These are phyloP conservation scores for Hypericum perforatum DNA, from an alignment of 345 rosid genomes.

Conservation along the genomic window DNA sequence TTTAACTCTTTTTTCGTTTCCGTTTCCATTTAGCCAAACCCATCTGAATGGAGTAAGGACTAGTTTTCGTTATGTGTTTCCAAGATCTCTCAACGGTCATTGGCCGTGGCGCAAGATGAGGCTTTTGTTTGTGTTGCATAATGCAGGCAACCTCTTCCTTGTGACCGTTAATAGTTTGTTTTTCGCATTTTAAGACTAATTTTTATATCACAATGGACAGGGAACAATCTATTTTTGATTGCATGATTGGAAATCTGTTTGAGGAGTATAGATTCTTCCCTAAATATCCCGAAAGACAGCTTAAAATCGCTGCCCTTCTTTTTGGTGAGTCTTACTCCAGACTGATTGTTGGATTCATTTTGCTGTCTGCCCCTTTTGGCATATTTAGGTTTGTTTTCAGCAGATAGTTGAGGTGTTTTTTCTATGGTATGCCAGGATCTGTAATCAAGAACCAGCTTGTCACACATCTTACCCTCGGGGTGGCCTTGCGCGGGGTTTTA, in stretches of 20 bases:
- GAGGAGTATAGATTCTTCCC: slow-evolving; percentile 95
- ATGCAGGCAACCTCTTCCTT: no score
- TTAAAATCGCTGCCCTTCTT: slow-evolving; percentile 80
- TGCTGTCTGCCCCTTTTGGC: neutral
- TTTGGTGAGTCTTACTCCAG: slow-evolving; percentile 51
- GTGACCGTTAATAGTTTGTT: no score
- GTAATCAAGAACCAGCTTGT: slow-evolving; percentile 96
- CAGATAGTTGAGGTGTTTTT: slow-evolving; percentile 4
- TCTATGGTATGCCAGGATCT: slow-evolving; percentile 50
- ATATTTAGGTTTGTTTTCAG: neutral
- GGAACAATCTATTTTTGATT: slow-evolving; percentile 81
- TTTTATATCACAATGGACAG: slow-evolving; percentile 29
- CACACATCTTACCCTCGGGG: slow-evolving; percentile 80
- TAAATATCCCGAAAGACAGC: slow-evolving; percentile 93
- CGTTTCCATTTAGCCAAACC: no score
- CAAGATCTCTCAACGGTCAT: no score
- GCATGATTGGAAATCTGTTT: slow-evolving; percentile 91
- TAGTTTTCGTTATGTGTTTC: no score
- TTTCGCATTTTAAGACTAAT: no score
- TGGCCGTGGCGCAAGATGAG: no score
- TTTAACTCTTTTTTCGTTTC: neutral
- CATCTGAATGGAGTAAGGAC: no score
- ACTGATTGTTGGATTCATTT: neutral
- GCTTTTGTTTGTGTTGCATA: no score
- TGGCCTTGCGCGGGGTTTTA: slow-evolving; percentile 85